A percentile compares a stretch with the other conserved stretches of the same genome.
Evolutionary conservation across 768 basidiomycete genomes (phyloP).

Genomic region (Amanita rubescens): DNA sequence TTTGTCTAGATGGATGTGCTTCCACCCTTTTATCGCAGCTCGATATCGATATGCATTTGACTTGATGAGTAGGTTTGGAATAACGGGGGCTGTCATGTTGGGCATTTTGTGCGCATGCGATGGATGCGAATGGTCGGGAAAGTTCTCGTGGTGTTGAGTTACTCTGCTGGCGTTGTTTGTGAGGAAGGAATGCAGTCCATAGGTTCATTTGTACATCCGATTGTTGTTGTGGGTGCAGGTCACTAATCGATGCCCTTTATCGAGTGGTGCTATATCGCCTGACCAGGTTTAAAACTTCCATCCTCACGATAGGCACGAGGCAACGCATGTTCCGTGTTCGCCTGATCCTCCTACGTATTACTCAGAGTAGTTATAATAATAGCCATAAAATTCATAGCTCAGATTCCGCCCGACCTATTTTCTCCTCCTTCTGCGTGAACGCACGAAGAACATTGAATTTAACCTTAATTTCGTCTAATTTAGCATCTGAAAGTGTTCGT

Average conservation of each 20-base stretch:
- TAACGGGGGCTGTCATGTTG: conserved; percentile 11
- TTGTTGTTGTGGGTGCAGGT: neutral
- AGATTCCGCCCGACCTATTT: conserved; percentile 28
- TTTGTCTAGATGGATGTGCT: conserved; percentile 29
- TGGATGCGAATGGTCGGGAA: neutral
- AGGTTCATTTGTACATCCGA: neutral
- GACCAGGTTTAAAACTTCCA: neutral
- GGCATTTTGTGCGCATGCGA: neutral
- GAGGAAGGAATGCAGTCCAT: neutral
- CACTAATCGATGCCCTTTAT: neutral
- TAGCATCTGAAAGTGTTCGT: conserved; percentile 63
- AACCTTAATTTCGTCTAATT: conserved; percentile 90
- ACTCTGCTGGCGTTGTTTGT: neutral
- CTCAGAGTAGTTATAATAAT: neutral
- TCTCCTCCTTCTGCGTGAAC: conserved; percentile 39
- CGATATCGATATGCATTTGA: conserved; percentile 35
- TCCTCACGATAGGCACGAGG: conserved; percentile 3
- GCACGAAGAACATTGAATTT: conserved; percentile 81
- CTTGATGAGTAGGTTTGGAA: conserved; percentile 23
- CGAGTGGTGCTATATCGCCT: neutral
- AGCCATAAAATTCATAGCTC: conserved; percentile 33
- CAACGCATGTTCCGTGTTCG: neutral
- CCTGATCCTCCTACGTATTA: neutral
- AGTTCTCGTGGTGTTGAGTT: neutral
- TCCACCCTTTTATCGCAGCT: conserved; percentile 34